These are phyloP conservation scores for Leptographium wingfieldii DNA, from an alignment of 2,329 filamentous ascomycete species.

Conservation along the genomic window DNA sequence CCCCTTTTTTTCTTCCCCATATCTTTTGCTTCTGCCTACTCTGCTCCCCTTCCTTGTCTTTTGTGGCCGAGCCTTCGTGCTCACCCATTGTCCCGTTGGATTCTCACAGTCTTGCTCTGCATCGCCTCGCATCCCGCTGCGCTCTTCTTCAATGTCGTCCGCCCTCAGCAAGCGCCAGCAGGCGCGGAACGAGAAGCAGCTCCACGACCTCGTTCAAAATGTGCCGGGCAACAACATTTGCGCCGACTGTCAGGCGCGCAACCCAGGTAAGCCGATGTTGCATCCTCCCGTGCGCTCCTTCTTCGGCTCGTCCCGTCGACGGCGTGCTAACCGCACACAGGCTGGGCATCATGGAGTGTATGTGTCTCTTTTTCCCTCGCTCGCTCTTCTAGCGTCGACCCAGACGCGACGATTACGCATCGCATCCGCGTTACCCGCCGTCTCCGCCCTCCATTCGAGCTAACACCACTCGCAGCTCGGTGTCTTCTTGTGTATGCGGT, in stretches of 20 bases:
- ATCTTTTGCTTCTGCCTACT: neutral
- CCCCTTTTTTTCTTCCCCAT: neutral
- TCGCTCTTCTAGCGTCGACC: neutral
- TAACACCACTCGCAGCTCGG: slow-evolving; percentile 49
- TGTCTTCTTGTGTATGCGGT: slow-evolving; percentile 95
- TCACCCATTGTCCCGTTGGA: neutral
- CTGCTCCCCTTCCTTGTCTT: too few relatives aligned
- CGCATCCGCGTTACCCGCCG: neutral
- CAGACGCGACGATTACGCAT: neutral
- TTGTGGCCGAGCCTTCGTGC: neutral
- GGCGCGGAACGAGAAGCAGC: slow-evolving; percentile 83
- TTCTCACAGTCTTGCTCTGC: neutral
- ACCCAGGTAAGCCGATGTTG: slow-evolving; percentile 57
- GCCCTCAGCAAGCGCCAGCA: slow-evolving; percentile 90
- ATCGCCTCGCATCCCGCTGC: neutral
- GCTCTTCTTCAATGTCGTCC: slow-evolving; percentile 34
- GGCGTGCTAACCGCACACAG: slow-evolving; percentile 30
- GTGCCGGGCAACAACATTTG: slow-evolving; percentile 83
- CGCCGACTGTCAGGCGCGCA: slow-evolving; percentile 83
- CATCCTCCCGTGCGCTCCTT: neutral
- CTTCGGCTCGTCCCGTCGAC: neutral
- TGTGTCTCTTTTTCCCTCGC: slow-evolving; percentile 22
- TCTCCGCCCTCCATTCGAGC: neutral
- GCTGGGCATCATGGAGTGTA: slow-evolving; percentile 96
- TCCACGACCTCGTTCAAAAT: slow-evolving; percentile 78